Conservation (phyloP, 2,329 filamentous ascomycete genomes). For the Colletotrichum spinosum region DNA sequence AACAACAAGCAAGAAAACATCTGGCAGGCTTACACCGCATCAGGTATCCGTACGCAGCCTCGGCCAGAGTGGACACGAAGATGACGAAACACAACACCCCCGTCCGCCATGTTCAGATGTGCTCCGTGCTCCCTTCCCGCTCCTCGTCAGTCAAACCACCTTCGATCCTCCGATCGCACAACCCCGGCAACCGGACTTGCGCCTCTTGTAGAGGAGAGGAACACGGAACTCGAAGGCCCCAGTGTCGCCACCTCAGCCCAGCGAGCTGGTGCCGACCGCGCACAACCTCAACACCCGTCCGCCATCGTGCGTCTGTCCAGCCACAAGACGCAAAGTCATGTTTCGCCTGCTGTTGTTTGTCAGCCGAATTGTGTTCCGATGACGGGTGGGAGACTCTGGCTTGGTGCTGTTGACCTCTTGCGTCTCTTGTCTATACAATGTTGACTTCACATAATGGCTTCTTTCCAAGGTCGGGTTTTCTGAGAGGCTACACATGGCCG, state of each 20-base stretch:
- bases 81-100: conserved; percentile 18
- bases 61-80: conserved; percentile 18
- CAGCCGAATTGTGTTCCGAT: conserved; percentile 6
- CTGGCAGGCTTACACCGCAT: conserved; percentile 2
- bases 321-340: conserved; percentile 28
- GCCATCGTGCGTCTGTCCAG: conserved; percentile 27
- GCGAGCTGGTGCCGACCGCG: conserved; percentile 16
- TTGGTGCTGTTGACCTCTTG: neutral
- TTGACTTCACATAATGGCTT: neutral
- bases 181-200: conserved; percentile 34
- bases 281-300: conserved; percentile 8
- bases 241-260: conserved; percentile 26
- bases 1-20: neutral
- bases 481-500: neutral
- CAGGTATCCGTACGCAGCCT: too few relatives aligned
- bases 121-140: conserved; percentile 19
- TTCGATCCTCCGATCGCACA: conserved; percentile 21
- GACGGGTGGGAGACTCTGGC: neutral
- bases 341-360: conserved; percentile 19
- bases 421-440: neutral
- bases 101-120: conserved; percentile 22
- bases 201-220: conserved; percentile 3
- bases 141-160: conserved; percentile 23
- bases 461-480: neutral
- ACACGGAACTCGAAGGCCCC: conserved; percentile 10